Evolutionary conservation across 805 yeast genomes (phyloP), one percentile per base, ranked within the genome.

Genomic region (Brettanomyces anomalus): DNA sequence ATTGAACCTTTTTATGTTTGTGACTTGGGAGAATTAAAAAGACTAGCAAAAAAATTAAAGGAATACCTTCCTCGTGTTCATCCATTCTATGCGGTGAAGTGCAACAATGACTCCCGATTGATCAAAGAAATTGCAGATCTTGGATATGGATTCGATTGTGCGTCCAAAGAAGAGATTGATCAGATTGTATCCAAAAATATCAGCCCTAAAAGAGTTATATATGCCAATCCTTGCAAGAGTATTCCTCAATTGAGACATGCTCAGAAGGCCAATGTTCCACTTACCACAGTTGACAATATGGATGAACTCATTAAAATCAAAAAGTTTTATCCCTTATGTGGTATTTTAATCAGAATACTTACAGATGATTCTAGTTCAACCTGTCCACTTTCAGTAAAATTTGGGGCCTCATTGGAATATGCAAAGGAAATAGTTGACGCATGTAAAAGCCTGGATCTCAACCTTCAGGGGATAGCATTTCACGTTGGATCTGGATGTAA

Each of bases 211-310:
- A 70, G 84, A 49, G 83, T 90, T 55, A 74, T 93, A 43, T 90
- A 86, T 62, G 97, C 97, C 14, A 87, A 90, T 56, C 96, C 98
- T 11, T 85, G 96, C 64, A 90, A 90, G 65, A 79, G 89, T n/a
- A 74, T 77, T 40, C 83, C 95, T 16, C 86, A 79, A 51, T 67
- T 90, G 46, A 73, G 93, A 50, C 81, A 70, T 57, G 93, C 97
- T 2, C 57, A 67, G n/a, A 60, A 65, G 16, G 52, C 60, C 21
- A 65, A 69, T 13, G 81, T 90, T 44, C 64, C 70, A 46, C 69
- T 84, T 62, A 87, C 95, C 55, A 90, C 97, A 1, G 88, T 87
- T 58, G 98, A 90, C 64, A 89, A 87, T 54, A 68, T 73, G 36
- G 93, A 85, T 53, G 98, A 90, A 66, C 69, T 90, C 52, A 66